phyloP scores from a whole-genome alignment of 148 eudicot species.

The Amaranthus cruentus region DNA sequence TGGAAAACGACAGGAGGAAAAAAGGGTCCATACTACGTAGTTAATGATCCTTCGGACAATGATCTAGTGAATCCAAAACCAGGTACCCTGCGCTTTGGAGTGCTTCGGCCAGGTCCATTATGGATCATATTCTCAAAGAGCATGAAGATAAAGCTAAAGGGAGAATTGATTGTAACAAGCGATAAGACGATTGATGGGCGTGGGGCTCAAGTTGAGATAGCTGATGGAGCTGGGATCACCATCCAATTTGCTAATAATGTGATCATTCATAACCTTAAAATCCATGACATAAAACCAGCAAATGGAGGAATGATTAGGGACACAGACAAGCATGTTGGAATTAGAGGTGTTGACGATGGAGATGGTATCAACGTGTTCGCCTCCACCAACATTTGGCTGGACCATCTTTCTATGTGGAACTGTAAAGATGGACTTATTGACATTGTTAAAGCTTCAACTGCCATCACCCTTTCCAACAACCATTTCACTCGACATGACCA shows the following conservation, averaged over 20 bases:
- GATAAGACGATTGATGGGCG: conserved; percentile 86
- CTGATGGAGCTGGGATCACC: conserved; percentile 65
- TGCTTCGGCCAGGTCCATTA: conserved; percentile 51
- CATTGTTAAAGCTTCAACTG: conserved; percentile 51
- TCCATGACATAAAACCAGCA: conserved; percentile 34
- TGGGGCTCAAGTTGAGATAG: conserved; percentile 48
- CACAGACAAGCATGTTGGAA: conserved; percentile 38
- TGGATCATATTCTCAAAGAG: conserved; percentile 56
- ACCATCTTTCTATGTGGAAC: conserved; percentile 60
- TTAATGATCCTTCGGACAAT: conserved; percentile 43
- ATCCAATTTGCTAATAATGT: conserved; percentile 52
- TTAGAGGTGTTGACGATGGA: conserved; percentile 53
- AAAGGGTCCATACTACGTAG: conserved; percentile 40
- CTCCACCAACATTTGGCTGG: conserved; percentile 62
- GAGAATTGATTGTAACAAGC: conserved; percentile 49
- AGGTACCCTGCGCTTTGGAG: conserved; percentile 73
- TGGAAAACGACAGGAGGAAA: conserved; percentile 49
- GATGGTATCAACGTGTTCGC: conserved; percentile 61
- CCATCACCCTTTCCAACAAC: conserved; percentile 65
- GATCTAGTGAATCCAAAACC: conserved; percentile 47
- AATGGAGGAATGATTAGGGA: conserved; percentile 48
- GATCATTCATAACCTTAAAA: conserved; percentile 53
- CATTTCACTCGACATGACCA: conserved; percentile 68
- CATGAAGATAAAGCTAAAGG: conserved; percentile 55
- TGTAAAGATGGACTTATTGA: conserved; percentile 69